phyloP scores from a whole-genome alignment of 176 grass and related monocot genomes.

The Pontederia paniculata region DNA sequence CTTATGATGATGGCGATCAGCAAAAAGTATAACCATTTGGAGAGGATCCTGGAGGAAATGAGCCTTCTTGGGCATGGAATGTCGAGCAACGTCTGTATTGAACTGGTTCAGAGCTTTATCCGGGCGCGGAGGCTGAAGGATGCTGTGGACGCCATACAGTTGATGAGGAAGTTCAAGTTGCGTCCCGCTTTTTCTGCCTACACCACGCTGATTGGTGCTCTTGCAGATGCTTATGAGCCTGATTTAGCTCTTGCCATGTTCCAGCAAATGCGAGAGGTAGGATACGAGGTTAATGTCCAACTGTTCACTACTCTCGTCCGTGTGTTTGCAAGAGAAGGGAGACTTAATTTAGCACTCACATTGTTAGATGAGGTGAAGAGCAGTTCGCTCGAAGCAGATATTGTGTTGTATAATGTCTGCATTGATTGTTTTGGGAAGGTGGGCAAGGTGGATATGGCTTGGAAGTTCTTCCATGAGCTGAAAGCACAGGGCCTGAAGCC shows the following conservation, averaged over 20 bases:
- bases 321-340: slow-evolving; percentile 49
- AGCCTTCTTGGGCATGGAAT: slow-evolving; percentile 50
- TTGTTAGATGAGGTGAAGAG: slow-evolving; percentile 73
- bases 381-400: slow-evolving; percentile 61
- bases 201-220: slow-evolving; percentile 56
- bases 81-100: slow-evolving; percentile 38
- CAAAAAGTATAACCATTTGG: slow-evolving; percentile 34
- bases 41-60: slow-evolving; percentile 74
- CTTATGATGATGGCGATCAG: slow-evolving; percentile 40
- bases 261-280: slow-evolving; percentile 80
- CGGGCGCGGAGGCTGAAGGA: slow-evolving; percentile 39
- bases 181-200: slow-evolving; percentile 75
- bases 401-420: slow-evolving; percentile 80
- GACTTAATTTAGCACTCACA: slow-evolving; percentile 30
- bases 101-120: slow-evolving; percentile 38
- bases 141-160: slow-evolving; percentile 26
- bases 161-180: slow-evolving; percentile 69
- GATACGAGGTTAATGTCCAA: slow-evolving; percentile 69
- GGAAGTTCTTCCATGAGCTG: slow-evolving; percentile 91
- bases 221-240: slow-evolving; percentile 41
- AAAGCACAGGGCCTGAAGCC: slow-evolving; percentile 56
- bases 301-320: slow-evolving; percentile 73
- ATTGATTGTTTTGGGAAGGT: slow-evolving; percentile 87
- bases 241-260: slow-evolving; percentile 62
- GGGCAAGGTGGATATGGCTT: slow-evolving; percentile 77